A percentile compares a stretch with the other conserved stretches of the same genome.
Conservation (phyloP, 192 early-diverging fungal genomes). For the Kappamyces sp. region DNA sequence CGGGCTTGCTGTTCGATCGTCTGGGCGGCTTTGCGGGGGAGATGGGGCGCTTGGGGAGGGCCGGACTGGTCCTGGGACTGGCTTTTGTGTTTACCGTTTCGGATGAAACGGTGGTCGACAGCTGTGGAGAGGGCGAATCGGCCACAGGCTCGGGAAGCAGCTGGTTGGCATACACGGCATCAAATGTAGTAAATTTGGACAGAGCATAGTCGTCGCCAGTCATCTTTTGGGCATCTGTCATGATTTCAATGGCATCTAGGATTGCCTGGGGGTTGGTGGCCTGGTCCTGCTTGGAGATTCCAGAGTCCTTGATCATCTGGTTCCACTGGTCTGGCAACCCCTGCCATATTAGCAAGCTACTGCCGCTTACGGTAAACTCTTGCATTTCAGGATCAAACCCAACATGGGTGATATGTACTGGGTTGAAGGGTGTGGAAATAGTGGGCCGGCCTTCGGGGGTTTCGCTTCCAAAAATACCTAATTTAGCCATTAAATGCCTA, state of each 20-base stretch:
- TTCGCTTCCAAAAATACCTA: constrained; percentile 9
- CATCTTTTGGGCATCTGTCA: constrained; percentile 8
- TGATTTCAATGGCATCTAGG: constrained; percentile 46
- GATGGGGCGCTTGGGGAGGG: background rate
- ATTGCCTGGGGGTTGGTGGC: constrained; percentile 80
- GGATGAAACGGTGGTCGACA: no score
- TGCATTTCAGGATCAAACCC: constrained; percentile 95
- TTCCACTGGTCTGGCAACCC: constrained; percentile 94
- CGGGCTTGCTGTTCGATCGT: background rate
- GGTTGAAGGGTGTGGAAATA: constrained; percentile 92
- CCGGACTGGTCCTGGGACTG: constrained; percentile 13
- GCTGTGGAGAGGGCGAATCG: background rate
- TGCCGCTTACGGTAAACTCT: constrained; percentile 54
- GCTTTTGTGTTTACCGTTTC: background rate
- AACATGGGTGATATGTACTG: constrained; percentile 95
- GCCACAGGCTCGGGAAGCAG: constrained; percentile 17
- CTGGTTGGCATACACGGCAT: constrained; percentile 16
- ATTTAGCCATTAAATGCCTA: background rate
- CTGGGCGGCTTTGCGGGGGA: constrained; percentile 8
- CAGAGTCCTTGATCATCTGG: constrained; percentile 81
- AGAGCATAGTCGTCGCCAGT: constrained; percentile 21
- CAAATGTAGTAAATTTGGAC: constrained; percentile 35
- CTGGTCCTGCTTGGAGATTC: constrained; percentile 92
- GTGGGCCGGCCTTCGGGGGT: constrained; percentile 31
- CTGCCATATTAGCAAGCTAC: constrained; percentile 33